Conservation (phyloP, 2,329 filamentous ascomycete species). For the Fusarium sterilihyphosum region DNA sequence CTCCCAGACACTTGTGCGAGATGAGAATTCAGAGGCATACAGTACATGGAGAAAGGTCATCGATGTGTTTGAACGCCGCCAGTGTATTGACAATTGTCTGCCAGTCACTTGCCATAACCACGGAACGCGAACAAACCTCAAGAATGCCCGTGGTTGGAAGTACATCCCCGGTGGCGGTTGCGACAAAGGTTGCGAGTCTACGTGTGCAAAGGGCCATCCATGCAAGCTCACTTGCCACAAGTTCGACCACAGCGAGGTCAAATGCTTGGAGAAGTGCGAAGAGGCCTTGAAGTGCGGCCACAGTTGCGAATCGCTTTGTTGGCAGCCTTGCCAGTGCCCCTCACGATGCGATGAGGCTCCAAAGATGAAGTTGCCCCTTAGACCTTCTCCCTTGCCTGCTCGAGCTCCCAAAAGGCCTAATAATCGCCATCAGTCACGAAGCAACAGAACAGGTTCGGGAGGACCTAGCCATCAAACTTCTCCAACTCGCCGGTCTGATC, state of each 20-base stretch:
- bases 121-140: constrained; percentile 59
- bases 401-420: not conserved
- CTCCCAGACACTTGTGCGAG: constrained; percentile 58
- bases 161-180: constrained; percentile 38
- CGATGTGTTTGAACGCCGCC: constrained; percentile 52
- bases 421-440: not conserved
- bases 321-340: constrained; percentile 28
- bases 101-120: constrained; percentile 74
- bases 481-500: not conserved
- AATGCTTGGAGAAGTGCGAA: constrained; percentile 44
- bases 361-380: not conserved
- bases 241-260: constrained; percentile 25
- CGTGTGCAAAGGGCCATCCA: constrained; percentile 36
- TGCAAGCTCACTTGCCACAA: constrained; percentile 36
- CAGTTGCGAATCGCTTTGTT: constrained; percentile 23
- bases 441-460: not conserved
- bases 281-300: constrained; percentile 35
- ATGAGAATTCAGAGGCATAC: constrained; percentile 52
- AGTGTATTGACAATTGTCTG: constrained; percentile 51
- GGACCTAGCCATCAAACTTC: not conserved
- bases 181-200: constrained; percentile 11
- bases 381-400: not conserved
- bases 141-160: constrained; percentile 63
- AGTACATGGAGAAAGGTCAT: constrained; percentile 55
- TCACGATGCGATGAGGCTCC: constrained; percentile 16